These are phyloP conservation scores for Kodamaea restingae DNA, from an alignment of 805 yeast species.

Conservation along the genomic window DNA sequence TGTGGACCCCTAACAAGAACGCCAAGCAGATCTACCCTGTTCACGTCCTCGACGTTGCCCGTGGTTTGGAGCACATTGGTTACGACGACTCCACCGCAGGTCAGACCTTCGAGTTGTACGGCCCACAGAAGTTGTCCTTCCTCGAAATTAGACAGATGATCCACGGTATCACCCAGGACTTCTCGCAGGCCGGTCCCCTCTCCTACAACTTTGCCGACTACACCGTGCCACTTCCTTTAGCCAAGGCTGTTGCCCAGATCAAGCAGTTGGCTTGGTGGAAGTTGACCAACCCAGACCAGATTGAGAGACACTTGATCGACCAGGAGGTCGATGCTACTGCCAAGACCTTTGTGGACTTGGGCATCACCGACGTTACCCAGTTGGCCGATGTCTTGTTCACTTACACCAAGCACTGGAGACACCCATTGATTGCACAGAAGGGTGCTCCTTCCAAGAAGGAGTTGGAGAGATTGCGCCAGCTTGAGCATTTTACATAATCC, in stretches of 20 bases:
- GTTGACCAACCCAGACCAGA: slow-evolving; percentile 64
- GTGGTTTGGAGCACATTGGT: slow-evolving; percentile 73
- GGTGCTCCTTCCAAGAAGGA: slow-evolving; percentile 41
- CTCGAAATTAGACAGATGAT: slow-evolving; percentile 67
- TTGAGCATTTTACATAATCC: slow-evolving; percentile 36
- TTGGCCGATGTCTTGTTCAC: slow-evolving; percentile 46
- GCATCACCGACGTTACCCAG: slow-evolving; percentile 42
- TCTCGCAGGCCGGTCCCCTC: slow-evolving; percentile 42
- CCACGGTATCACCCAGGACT: slow-evolving; percentile 54
- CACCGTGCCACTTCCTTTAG: slow-evolving; percentile 41
- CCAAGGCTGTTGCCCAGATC: slow-evolving; percentile 42
- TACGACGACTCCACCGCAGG: slow-evolving; percentile 80
- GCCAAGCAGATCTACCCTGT: slow-evolving; percentile 64
- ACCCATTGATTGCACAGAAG: slow-evolving; percentile 45
- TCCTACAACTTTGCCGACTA: slow-evolving; percentile 42
- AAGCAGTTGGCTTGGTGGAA: slow-evolving; percentile 44
- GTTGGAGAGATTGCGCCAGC: slow-evolving; percentile 40
- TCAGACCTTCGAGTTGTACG: slow-evolving; percentile 68
- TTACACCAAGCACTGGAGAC: slow-evolving; percentile 47
- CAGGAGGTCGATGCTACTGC: slow-evolving; percentile 61
- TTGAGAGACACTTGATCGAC: slow-evolving; percentile 66
- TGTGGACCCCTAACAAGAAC: slow-evolving; percentile 64
- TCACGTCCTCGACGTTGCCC: slow-evolving; percentile 75
- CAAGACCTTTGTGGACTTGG: slow-evolving; percentile 65
- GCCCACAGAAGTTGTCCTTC: slow-evolving; percentile 61